Conservation (phyloP, 768 basidiomycete genomes). For the Crucibulum laeve region DNA sequence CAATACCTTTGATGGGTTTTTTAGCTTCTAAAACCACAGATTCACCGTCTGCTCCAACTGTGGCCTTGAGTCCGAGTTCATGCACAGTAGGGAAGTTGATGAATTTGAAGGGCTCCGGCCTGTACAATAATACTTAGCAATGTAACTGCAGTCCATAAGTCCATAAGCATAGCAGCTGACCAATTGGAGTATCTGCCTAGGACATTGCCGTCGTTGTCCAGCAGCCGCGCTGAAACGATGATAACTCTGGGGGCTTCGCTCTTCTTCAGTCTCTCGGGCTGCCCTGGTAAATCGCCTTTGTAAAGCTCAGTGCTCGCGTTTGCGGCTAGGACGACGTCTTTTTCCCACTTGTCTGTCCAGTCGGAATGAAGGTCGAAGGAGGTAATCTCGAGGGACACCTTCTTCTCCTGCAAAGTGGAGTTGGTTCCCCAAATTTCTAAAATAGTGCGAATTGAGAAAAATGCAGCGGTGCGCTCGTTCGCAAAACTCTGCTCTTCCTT, state of each 20-base stretch:
- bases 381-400: slow-evolving; percentile 58
- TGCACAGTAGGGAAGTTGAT: slow-evolving; percentile 69
- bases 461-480: slow-evolving; percentile 59
- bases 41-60: slow-evolving; percentile 49
- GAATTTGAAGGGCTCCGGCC: slow-evolving; percentile 96
- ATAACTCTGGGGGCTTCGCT: slow-evolving; percentile 65
- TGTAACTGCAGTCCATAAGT: not conserved
- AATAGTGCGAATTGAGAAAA: slow-evolving; percentile 60
- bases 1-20: slow-evolving; percentile 83
- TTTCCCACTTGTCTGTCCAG: slow-evolving; percentile 50
- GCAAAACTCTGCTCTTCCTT: slow-evolving; percentile 60
- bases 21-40: slow-evolving; percentile 49
- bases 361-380: slow-evolving; percentile 62
- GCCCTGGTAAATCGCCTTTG: slow-evolving; percentile 67
- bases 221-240: slow-evolving; percentile 66
- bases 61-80: slow-evolving; percentile 55
- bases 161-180: slow-evolving; percentile 30
- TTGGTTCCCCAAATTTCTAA: slow-evolving; percentile 91
- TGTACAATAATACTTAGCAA: slow-evolving; percentile 18
- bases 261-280: slow-evolving; percentile 59
- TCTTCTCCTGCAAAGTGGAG: slow-evolving; percentile 56
- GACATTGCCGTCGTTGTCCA: slow-evolving; percentile 51
- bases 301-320: slow-evolving; percentile 87
- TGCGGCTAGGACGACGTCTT: slow-evolving; percentile 50
- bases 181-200: slow-evolving; percentile 76